phyloP scores from a whole-genome alignment of 257 asterid genomes.

The Linaria vulgaris region DNA sequence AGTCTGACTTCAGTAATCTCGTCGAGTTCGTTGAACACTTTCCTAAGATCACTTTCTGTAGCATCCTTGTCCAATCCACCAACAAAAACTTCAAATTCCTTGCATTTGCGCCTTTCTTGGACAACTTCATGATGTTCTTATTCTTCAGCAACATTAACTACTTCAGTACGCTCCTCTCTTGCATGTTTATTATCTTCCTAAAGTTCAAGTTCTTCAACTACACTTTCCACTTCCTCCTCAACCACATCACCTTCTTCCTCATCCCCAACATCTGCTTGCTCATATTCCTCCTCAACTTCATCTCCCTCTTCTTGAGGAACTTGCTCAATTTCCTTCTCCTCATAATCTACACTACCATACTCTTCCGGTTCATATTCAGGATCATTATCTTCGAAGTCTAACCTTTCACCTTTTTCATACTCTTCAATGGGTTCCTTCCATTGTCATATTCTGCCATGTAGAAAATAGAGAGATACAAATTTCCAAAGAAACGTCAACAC shows the following conservation, averaged over 20 bases:
- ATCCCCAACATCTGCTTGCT: conserved; percentile 54
- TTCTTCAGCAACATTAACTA: conserved; percentile 77
- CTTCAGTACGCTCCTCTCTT: conserved; percentile 52
- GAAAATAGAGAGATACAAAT: conserved; percentile 31
- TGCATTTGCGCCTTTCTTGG: conserved; percentile 90
- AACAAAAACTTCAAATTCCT: conserved; percentile 92
- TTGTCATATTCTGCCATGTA: conserved; percentile 56
- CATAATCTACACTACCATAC: conserved; percentile 72
- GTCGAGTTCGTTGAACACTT: conserved; percentile 87
- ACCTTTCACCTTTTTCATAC: conserved; percentile 73
- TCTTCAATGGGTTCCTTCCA: conserved; percentile 63
- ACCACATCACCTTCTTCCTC: conserved; percentile 66
- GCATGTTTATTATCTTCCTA: conserved; percentile 63
- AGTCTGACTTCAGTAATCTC: conserved; percentile 94
- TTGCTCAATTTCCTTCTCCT: conserved; percentile 79
- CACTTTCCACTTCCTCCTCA: conserved; percentile 66
- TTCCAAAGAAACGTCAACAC: conserved; percentile 37
- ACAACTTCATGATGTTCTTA: conserved; percentile 81
- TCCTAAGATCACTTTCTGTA: conserved; percentile 81
- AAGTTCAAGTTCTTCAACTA: conserved; percentile 62
- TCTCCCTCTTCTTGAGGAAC: conserved; percentile 61
- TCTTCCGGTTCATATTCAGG: conserved; percentile 96
- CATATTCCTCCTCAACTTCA: conserved; percentile 59
- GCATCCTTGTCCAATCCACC: conserved; percentile 99
- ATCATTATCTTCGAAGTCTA: conserved; percentile 93